Evolutionary conservation across 352 stramenopile genomes (phyloP), one percentile per base, ranked within the genome.

Genomic region (Phytophthora chlamydospora): DNA sequence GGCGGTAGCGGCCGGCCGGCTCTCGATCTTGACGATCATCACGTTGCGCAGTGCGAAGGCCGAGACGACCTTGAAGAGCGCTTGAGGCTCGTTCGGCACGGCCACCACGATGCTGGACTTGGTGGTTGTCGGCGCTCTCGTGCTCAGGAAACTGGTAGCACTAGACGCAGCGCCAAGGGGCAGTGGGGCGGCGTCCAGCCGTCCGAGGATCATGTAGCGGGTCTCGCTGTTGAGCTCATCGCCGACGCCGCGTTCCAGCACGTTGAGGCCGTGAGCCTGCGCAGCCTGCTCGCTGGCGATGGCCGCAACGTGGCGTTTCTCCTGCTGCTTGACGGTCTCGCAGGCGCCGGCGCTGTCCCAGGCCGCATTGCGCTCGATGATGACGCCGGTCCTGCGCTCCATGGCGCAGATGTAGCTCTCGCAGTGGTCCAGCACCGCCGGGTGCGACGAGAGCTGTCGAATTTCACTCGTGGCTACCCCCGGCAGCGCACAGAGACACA

Each of bases 1-100:
- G 0, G 80, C 82, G 12, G 80, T 91, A 39, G 82, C 76, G 1
- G 82, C 82, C 7, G 82, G 82, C n/a, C 82, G 80, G 34, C 80
- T 90, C 55, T 91, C 80, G n/a, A 91, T 91, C 76, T 91, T 89
- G 62, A 90, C 78, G 36, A 91, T 89, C 65, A 83, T 86, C 21
- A 91, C 48, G 42, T 91, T 90, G 21, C 80, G 80, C 24, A 91
- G 62, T n/a, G 80, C 82, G 41, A 91, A 91, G 5, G 80, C 82
- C n/a, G 82, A 80, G 4, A 91, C 78, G 52, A 90, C 84, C 66
- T 90, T 89, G 67, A 90, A 91, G 24, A 91, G 66, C 21, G 78
- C 78, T 62, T 90, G 80, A 1, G 80, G 71, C 31, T 91, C 80
- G 40, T 91, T 91, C 5, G 78, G 80, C 13, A 91, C 74, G 16